Evolutionary conservation across 768 basidiomycete species (phyloP).

Genomic region (Auricularia sp.): DNA sequence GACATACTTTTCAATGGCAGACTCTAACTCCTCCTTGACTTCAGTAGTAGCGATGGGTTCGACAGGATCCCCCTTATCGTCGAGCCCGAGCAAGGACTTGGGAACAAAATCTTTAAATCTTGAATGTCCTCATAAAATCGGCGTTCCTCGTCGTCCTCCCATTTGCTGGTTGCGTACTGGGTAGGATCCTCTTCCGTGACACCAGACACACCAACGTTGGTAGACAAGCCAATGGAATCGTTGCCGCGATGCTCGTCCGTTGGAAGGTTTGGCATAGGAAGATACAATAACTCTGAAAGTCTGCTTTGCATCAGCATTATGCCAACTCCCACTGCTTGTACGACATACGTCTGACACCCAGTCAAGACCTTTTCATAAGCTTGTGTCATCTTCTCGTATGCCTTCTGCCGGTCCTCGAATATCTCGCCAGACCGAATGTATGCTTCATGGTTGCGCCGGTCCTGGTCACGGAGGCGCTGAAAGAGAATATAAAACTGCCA

Average conservation of each 20-base stretch:
- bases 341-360: constrained; percentile 74
- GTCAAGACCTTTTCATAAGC: constrained; percentile 84
- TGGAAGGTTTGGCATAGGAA: constrained; percentile 76
- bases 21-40: constrained; percentile 12
- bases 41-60: constrained; percentile 14
- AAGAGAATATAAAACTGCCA: constrained; percentile 1
- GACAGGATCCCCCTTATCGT: constrained; percentile 19
- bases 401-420: constrained; percentile 97
- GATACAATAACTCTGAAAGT: constrained; percentile 82
- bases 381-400: constrained; percentile 97
- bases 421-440: constrained; percentile 99
- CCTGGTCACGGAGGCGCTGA: constrained; percentile 93
- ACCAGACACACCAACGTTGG: constrained; percentile 35
- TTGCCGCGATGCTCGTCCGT: constrained; percentile 62
- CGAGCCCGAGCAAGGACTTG: constrained; percentile 71
- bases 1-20: neutral
- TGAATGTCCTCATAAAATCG: constrained; percentile 88
- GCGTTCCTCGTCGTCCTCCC: constrained; percentile 97
- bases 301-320: constrained; percentile 29
- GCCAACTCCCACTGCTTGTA: constrained; percentile 8
- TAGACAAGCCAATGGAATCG: constrained; percentile 71
- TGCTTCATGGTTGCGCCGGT: constrained; percentile 93
- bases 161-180: constrained; percentile 60
- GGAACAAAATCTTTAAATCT: constrained; percentile 89
- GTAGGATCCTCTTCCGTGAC: constrained; percentile 46